Base-by-base conservation (phyloP, 1,284 basidiomycete genomes). In the Leucoagaricus sp. region DNA sequence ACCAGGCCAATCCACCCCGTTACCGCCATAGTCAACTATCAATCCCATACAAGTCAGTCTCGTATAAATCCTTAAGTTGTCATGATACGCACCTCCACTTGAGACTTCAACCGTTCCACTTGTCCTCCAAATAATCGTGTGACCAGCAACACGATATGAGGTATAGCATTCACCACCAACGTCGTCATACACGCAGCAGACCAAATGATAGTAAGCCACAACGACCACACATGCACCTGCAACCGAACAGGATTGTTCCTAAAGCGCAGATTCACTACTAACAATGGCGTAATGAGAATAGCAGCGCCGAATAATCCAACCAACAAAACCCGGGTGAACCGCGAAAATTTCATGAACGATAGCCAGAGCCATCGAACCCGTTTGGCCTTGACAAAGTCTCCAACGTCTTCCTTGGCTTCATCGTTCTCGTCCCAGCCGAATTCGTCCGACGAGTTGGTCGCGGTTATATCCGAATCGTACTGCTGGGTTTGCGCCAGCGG, bases 351-450 rank as follows among this genome's bases (percentile, higher is more conserved):
- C 84, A 89, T 82, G 67, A 89, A 87, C 2, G 76, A 74, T 23
- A 84, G 73, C 75, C 82, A 91, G 41, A 91, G 64, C 34, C 80
- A 76, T 52, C 86, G 79, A 44, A 75, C 72, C 31, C 79, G 75
- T 65, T 75, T 80, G 7, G 77, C 83, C 63, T 76, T 79, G 47
- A 72, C 63, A 2, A 41, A 23, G 12, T 61, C 61, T n/a, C 61
- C 58, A 1, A 50, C 57, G 13, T 67, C 65, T 17, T 49, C 55
- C 44, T 58, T 63, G 54, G 53, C 54, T 36, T 48, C 38, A 40
- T 75, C 71, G 49, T 84, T 82, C 57, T 87, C 79, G 54, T 88
- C 85, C 88, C 87, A 89, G 72, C 89, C 79, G 63, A 91, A 89
- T 64, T 89, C 85, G 63, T 88, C 87, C 13, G 81, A 83, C 1